Evolutionary conservation across 2,329 filamentous ascomycete genomes (phyloP), one percentile per base, ranked within the genome.

Genomic region (Neofusicoccum laricinum): DNA sequence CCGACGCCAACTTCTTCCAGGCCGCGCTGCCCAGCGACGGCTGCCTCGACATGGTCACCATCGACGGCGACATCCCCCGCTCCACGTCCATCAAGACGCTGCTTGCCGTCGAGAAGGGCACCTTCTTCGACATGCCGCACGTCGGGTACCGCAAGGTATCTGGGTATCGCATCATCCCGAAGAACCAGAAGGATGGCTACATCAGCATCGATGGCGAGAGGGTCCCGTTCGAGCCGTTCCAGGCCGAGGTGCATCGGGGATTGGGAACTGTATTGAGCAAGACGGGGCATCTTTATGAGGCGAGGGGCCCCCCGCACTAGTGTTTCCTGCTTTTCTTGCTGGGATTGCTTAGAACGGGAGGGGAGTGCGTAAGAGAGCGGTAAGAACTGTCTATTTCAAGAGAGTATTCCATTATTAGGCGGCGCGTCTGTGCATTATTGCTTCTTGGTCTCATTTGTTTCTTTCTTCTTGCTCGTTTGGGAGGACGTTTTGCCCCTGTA

Each of bases 201-300:
- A 96, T 99, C 74, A 96, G 92, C 75, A 92, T 99, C 68, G 95
- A 98, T 72, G 95, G 95, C 41, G 95, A 99, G 78, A 85, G 86
- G 62, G 83, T 96, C 2, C 90, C 92, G 0, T 98, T 96, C 74
- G 89, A 89, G 70, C 90, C 92, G 0, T 96, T 97, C 74, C 95
- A 99, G 80, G 92, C 89, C 2, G 95, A 99, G 78, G 84, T 97
- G 6, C 92, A 97, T 75, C 85, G 82, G 61, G 90, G 90, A 0
- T 81, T 99, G 25, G 95, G 92, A 0, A 92, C 90, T 3, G 90
- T 94, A n/a, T 80, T 98, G 67, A 92, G 91, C 57, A 92, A 90
- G 77, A 86, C 82, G 32, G 90, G 85, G 2, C 82, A 88, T 66
- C 78, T 84, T 63, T 97, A 92, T 75, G 92, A 96, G 73, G 83